Evolutionary conservation across 2,329 filamentous ascomycete species (phyloP), one percentile per base, ranked within the genome.

Genomic region (Ophiostoma australiae): DNA sequence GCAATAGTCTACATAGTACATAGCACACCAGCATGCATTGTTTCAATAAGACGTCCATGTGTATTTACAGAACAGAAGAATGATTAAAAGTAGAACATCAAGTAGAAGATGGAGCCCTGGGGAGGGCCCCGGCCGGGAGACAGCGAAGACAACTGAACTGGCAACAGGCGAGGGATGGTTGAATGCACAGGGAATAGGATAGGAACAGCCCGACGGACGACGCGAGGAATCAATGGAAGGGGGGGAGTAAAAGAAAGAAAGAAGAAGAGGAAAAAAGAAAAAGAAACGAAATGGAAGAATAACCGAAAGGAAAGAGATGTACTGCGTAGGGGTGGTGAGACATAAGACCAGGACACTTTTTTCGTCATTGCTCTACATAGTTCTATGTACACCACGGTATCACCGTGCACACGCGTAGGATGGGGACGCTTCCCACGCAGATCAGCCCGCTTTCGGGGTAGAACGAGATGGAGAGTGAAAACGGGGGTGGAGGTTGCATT

Each of bases 371-470:
- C 17, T n/a, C 44, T 48, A 48, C 17, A 44, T 5, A 39, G 37
- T 39, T 3, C 37, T 7, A 39, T 58, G 10, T 48, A 55, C 20
- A 58, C 8, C 23, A 58, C 52, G 52, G 52, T 58, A 27, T 27
- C 23, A 58, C 23, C 52, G 52, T 58, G 52, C 52, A 58, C 52
- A 58, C 52, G 52, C 52, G 52, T 58, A 31, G 11, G 52, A 58
- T n/a, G 52, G 52, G 23, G 52, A 27, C 52, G n/a, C 52, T 58
- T 58, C 52, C n/a, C 52, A 58, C 31, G 61, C 61, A 65, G 33
- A 69, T 67, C 65, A 37, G 65, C 65, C 65, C 65, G 65, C 65
- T 67, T 69, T 63, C 15, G 61, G 61, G 17, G 61, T 20, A 31
- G 58, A 27, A 63, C 13, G 58, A 23, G 55, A 48, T 48, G 52